These are phyloP conservation scores for Cyberlindnera americana DNA, from an alignment of 805 yeast species.

Conservation along the genomic window DNA sequence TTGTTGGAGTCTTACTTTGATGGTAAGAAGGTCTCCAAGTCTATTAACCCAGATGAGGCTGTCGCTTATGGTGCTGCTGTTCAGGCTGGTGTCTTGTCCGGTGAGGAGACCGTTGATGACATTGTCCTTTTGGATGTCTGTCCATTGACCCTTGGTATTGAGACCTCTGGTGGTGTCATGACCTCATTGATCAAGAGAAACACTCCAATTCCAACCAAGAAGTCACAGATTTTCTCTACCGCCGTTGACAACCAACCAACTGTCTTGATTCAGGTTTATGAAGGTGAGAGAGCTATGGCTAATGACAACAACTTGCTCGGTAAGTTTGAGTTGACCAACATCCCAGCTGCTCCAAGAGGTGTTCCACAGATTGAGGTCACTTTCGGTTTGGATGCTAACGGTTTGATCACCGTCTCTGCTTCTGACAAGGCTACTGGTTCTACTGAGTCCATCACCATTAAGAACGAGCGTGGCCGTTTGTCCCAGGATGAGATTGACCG, in stretches of 20 bases:
- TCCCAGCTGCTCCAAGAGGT: conserved; percentile 91
- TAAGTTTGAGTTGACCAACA: conserved; percentile 80
- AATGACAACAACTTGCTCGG: conserved; percentile 90
- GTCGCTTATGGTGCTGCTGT: conserved; percentile 99
- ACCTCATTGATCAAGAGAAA: conserved; percentile 92
- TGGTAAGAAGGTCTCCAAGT: conserved; percentile 95
- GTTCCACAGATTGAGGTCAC: conserved; percentile 89
- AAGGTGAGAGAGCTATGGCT: conserved; percentile 95
- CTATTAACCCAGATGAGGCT: conserved; percentile 99
- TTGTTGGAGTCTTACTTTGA: conserved; percentile 84
- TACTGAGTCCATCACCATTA: conserved; percentile 84
- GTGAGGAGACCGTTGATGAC: conserved; percentile 91
- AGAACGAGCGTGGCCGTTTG: conserved; percentile 92
- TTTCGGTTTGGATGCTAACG: conserved; percentile 84
- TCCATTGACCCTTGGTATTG: conserved; percentile 93
- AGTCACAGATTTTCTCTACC: conserved; percentile 92
- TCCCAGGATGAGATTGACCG: conserved; percentile 92
- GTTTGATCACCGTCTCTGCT: conserved; percentile 82
- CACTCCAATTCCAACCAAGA: conserved; percentile 93
- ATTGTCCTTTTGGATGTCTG: conserved; percentile 89
- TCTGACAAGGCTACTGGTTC: conserved; percentile 94
- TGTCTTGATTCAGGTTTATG: conserved; percentile 88
- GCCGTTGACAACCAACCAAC: conserved; percentile 97
- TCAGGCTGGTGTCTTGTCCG: conserved; percentile 96
- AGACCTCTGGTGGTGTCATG: conserved; percentile 97